Evolutionary conservation across 2,329 filamentous ascomycete genomes (phyloP).

Genomic region (Trichoderma cornu-damae): DNA sequence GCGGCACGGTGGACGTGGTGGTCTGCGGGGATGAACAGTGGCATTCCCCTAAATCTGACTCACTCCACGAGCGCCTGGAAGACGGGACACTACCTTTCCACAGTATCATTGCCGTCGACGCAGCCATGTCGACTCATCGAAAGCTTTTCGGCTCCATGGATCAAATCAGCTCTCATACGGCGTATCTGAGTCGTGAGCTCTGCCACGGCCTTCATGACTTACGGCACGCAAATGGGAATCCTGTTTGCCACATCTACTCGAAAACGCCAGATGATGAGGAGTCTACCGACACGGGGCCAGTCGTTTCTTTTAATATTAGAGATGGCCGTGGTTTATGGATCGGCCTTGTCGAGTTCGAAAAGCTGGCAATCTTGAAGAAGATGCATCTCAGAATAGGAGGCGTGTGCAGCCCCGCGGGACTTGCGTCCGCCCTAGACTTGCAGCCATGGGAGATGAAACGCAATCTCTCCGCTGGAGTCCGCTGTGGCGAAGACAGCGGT

Average conservation of each 20-base stretch:
- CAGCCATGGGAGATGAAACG: slow-evolving; percentile 74
- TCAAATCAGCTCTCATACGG: slow-evolving; percentile 64
- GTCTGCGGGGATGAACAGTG: slow-evolving; percentile 71
- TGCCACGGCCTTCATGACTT: slow-evolving; percentile 54
- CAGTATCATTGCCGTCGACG: slow-evolving; percentile 75
- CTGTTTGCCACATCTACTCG: slow-evolving; percentile 64
- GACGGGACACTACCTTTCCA: slow-evolving; percentile 91
- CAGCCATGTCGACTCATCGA: slow-evolving; percentile 65
- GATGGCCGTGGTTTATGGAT: slow-evolving; percentile 68
- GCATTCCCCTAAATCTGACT: slow-evolving; percentile 69
- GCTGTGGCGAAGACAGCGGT: slow-evolving; percentile 79
- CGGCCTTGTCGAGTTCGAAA: slow-evolving; percentile 80
- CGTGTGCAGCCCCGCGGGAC: slow-evolving; percentile 85
- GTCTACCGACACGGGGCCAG: slow-evolving; percentile 57
- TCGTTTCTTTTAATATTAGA: slow-evolving; percentile 77
- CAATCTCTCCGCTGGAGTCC: slow-evolving; percentile 79
- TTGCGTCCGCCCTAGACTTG: slow-evolving; percentile 67
- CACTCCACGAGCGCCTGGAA: slow-evolving; percentile 76
- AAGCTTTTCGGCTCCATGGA: slow-evolving; percentile 67
- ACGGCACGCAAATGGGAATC: slow-evolving; percentile 61
- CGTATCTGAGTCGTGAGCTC: slow-evolving; percentile 56
- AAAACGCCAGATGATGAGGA: slow-evolving; percentile 21
- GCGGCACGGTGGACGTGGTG: slow-evolving; percentile 90
- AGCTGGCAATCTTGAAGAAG: slow-evolving; percentile 68
- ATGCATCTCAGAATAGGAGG: slow-evolving; percentile 86